Conservation (phyloP, 352 stramenopile species). For the Phytophthora hybrid region DNA sequence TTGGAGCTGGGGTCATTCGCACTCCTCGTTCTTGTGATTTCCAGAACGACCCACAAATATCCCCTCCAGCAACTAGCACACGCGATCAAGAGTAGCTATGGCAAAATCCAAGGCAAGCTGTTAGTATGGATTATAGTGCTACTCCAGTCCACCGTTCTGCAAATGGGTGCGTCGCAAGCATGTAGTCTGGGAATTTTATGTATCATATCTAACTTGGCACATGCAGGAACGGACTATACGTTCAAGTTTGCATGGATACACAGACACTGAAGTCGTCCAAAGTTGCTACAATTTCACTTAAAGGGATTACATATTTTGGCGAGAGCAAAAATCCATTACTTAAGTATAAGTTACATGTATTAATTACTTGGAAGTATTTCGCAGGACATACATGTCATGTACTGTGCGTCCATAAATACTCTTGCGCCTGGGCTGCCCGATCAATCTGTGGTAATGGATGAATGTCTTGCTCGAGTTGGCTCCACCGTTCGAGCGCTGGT, state of each 20-base stretch:
- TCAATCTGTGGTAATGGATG: neutral
- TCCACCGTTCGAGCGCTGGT: conserved; percentile 12
- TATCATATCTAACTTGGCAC: neutral
- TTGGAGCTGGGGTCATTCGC: conserved; percentile 27
- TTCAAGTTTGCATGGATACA: conserved; percentile 19
- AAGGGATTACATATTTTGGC: too few relatives aligned
- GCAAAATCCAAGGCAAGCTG: conserved; percentile 30
- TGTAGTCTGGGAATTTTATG: neutral
- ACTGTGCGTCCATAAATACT: neutral
- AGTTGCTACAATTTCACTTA: too few relatives aligned
- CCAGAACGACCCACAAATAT: conserved; percentile 29
- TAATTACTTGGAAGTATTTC: too few relatives aligned
- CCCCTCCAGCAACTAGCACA: conserved; percentile 36
- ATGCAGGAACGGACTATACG: conserved; percentile 14
- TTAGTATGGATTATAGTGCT: conserved; percentile 34
- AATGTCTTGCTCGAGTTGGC: neutral
- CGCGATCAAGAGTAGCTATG: conserved; percentile 20
- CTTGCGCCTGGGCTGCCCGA: neutral
- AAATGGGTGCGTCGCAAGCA: conserved; percentile 19
- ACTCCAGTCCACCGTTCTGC: conserved; percentile 26
- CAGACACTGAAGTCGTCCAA: neutral
- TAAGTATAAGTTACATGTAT: too few relatives aligned
- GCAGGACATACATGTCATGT: too few relatives aligned
- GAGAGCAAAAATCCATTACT: too few relatives aligned
- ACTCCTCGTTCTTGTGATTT: conserved; percentile 16